Percentiles rank a stretch among this genome's conserved stretches.
Conservation (phyloP, 768 basidiomycete genomes). For the Exsudoporus frostii region DNA sequence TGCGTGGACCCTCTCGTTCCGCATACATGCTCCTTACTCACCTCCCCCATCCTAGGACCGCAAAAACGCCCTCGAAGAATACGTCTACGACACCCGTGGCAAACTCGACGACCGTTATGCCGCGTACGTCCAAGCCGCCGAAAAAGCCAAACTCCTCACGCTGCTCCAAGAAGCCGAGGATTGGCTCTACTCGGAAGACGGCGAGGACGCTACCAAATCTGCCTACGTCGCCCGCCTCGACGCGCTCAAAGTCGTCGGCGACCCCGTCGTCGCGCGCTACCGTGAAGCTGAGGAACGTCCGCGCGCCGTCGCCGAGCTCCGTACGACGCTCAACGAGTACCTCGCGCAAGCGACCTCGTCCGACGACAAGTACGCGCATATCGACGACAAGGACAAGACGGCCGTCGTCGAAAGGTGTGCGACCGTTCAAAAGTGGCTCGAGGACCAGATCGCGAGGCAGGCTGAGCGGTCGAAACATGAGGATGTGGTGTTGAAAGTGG, state of each 20-base stretch:
- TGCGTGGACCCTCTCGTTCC: slow-evolving; percentile 32
- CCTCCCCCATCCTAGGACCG: slow-evolving; percentile 57
- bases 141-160: slow-evolving; percentile 73
- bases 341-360: slow-evolving; percentile 74
- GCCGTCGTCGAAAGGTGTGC: slow-evolving; percentile 85
- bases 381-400: slow-evolving; percentile 86
- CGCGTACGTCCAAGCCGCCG: slow-evolving; percentile 64
- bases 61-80: slow-evolving; percentile 98
- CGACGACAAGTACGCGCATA: slow-evolving; percentile 88
- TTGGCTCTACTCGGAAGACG: slow-evolving; percentile 96
- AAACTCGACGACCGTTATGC: slow-evolving; percentile 91
- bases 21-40: slow-evolving; percentile 3
- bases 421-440: slow-evolving; percentile 91
- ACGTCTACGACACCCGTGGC: slow-evolving; percentile 91
- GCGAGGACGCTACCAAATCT: slow-evolving; percentile 94
- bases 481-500: slow-evolving; percentile 76
- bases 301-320: slow-evolving; percentile 65
- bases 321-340: slow-evolving; percentile 88
- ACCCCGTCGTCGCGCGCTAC: slow-evolving; percentile 81
- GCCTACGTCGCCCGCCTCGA: slow-evolving; percentile 88
- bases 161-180: slow-evolving; percentile 82
- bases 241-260: slow-evolving; percentile 78
- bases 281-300: slow-evolving; percentile 82
- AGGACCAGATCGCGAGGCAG: slow-evolving; percentile 87
- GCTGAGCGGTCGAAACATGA: slow-evolving; percentile 86